Percentiles rank a stretch among this genome's conserved stretches.
Evolutionary conservation across 371 early-diverging fungal genomes (phyloP).

Genomic region (Lichtheimia corymbifera): DNA sequence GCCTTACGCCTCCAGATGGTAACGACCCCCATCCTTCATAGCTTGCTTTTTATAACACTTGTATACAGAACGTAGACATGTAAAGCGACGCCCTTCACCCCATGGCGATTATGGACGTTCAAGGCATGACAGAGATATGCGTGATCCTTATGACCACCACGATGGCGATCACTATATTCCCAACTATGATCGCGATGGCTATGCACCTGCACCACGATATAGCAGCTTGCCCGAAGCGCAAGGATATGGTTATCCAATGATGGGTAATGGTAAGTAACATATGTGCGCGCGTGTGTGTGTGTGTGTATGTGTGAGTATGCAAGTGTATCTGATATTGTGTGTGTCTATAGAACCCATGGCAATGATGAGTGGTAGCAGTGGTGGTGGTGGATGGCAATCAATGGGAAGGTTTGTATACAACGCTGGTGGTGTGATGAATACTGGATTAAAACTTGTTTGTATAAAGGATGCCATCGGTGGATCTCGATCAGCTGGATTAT

Average conservation of each 20-base stretch:
- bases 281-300: not conserved
- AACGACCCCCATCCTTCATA: constrained; percentile 5
- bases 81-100: constrained; percentile 54
- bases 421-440: not conserved
- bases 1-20: constrained; percentile 55
- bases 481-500: constrained; percentile 79
- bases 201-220: constrained; percentile 68
- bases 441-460: not conserved
- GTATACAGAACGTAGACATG: constrained; percentile 54
- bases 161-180: constrained; percentile 82
- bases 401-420: constrained; percentile 29
- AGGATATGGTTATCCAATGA: constrained; percentile 14
- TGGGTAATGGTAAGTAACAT: constrained; percentile 4
- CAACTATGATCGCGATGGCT: constrained; percentile 82
- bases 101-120: constrained; percentile 12
- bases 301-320: not conserved
- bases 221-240: constrained; percentile 32
- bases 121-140: constrained; percentile 10
- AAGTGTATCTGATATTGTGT: not conserved
- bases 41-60: not conserved
- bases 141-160: constrained; percentile 28
- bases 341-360: constrained; percentile 1
- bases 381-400: constrained; percentile 20
- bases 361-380: constrained; percentile 4
- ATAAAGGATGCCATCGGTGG: constrained; percentile 39